These are phyloP conservation scores for Sicyos baderoa DNA, from an alignment of 306 rosid species.

Conservation along the genomic window DNA sequence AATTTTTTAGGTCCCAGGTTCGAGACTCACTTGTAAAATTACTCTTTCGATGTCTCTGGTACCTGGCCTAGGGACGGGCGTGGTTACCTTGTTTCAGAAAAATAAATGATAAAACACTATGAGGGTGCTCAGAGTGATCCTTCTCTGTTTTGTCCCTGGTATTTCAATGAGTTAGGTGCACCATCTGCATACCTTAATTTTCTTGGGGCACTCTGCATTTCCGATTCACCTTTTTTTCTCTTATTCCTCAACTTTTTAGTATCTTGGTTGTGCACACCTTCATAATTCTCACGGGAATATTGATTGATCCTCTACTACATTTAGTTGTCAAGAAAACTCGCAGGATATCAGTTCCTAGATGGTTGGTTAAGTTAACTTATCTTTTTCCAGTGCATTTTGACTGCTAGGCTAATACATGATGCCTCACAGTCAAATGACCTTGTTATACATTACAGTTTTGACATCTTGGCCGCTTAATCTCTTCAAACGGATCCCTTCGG, in stretches of 20 bases:
- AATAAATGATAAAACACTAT: neutral
- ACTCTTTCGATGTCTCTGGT: too few relatives aligned
- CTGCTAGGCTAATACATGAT: neutral
- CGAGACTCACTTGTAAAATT: too few relatives aligned
- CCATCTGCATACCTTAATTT: neutral
- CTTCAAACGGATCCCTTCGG: too few relatives aligned
- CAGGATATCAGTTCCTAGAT: too few relatives aligned
- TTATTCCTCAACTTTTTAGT: too few relatives aligned
- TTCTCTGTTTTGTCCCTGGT: neutral
- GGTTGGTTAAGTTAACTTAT: neutral
- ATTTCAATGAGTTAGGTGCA: neutral
- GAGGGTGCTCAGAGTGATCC: neutral
- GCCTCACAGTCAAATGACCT: too few relatives aligned
- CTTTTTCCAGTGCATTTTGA: neutral
- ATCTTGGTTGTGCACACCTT: neutral
- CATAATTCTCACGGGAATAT: neutral
- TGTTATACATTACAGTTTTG: too few relatives aligned
- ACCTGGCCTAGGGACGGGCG: too few relatives aligned
- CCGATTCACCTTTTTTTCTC: neutral
- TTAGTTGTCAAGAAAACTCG: too few relatives aligned
- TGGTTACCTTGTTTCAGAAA: too few relatives aligned
- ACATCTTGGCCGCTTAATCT: too few relatives aligned
- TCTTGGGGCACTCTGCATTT: neutral
- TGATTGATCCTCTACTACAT: neutral
- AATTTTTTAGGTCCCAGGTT: too few relatives aligned